Percentiles rank a stretch among this genome's conserved stretches.
Evolutionary conservation across 352 stramenopile species (phyloP).

Genomic region (Lagenidium giganteum): DNA sequence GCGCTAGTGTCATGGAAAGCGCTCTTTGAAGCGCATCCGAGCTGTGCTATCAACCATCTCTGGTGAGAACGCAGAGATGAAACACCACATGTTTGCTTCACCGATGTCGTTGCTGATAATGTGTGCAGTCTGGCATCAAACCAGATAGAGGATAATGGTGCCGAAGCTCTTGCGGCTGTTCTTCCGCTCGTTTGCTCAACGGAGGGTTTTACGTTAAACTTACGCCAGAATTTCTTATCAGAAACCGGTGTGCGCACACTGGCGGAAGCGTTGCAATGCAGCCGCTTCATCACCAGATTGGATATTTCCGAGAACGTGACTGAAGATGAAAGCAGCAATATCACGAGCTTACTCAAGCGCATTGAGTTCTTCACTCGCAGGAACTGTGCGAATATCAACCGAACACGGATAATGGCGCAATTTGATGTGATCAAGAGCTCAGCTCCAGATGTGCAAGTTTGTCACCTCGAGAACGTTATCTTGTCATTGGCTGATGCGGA

Average conservation of each 20-base stretch:
- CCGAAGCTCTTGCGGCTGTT: constrained; percentile 13
- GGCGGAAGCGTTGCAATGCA: constrained; percentile 20
- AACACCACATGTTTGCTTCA: constrained; percentile 1
- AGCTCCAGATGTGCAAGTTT: constrained; percentile 16
- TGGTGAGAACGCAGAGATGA: constrained; percentile 12
- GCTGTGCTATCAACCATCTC: constrained; percentile 21
- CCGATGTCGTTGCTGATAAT: neutral
- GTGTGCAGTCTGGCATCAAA: constrained; percentile 26
- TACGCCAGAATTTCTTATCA: constrained; percentile 25
- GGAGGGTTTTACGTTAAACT: constrained; percentile 21
- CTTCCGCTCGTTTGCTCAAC: constrained; percentile 22
- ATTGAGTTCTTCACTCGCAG: constrained; percentile 4
- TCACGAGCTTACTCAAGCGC: constrained; percentile 9
- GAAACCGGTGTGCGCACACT: constrained; percentile 16
- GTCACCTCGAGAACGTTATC: constrained; percentile 28
- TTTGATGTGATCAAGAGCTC: constrained; percentile 19
- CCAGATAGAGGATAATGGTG: constrained; percentile 32
- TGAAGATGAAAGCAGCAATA: constrained; percentile 21
- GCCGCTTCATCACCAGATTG: constrained; percentile 17
- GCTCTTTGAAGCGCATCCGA: constrained; percentile 17
- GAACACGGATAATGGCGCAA: no score
- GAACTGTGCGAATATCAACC: no score
- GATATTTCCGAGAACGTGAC: constrained; percentile 27
- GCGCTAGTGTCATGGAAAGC: constrained; percentile 20
- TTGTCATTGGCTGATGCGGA: constrained; percentile 28